phyloP scores from a whole-genome alignment of 768 basidiomycete genomes.

The Boletus speciosus region DNA sequence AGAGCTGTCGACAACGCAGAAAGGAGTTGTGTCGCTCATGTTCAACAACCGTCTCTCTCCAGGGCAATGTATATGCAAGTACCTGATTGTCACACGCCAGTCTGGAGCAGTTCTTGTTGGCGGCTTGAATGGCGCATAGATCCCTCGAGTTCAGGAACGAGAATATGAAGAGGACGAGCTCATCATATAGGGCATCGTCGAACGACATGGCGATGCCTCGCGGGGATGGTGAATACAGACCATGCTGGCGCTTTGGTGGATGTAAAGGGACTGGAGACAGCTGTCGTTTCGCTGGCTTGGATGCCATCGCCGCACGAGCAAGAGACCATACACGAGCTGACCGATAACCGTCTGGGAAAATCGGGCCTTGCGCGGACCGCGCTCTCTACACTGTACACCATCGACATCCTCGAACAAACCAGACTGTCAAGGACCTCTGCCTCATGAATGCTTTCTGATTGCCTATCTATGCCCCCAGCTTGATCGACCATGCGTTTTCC shows the following conservation, averaged over 20 bases:
- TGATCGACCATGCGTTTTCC: not conserved
- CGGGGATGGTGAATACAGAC: slow-evolving; percentile 8
- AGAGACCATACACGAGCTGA: not conserved
- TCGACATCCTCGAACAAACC: too few relatives aligned
- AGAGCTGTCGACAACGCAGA: slow-evolving; percentile 41
- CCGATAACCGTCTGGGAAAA: slow-evolving; percentile 4
- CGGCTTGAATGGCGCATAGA: slow-evolving; percentile 61
- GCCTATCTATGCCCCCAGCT: too few relatives aligned
- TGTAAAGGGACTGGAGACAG: slow-evolving; percentile 50
- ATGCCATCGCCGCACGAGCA: slow-evolving; percentile 31
- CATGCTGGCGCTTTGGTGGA: slow-evolving; percentile 54
- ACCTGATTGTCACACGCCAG: slow-evolving; percentile 67
- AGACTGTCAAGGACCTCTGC: too few relatives aligned
- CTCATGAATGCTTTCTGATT: too few relatives aligned
- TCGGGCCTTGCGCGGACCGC: slow-evolving; percentile 3
- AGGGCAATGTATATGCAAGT: slow-evolving; percentile 17
- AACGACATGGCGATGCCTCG: slow-evolving; percentile 36
- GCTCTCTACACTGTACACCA: too few relatives aligned
- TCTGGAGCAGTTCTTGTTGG: slow-evolving; percentile 63
- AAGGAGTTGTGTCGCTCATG: not conserved
- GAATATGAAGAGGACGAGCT: slow-evolving; percentile 72
- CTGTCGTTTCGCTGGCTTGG: slow-evolving; percentile 41
- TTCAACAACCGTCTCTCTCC: slow-evolving; percentile 17
- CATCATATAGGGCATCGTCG: slow-evolving; percentile 64
- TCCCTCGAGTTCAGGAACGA: slow-evolving; percentile 64